Evolutionary conservation across 2,329 filamentous ascomycete species (phyloP), one percentile per base, ranked within the genome.

Genomic region (Diaporthe sp.): DNA sequence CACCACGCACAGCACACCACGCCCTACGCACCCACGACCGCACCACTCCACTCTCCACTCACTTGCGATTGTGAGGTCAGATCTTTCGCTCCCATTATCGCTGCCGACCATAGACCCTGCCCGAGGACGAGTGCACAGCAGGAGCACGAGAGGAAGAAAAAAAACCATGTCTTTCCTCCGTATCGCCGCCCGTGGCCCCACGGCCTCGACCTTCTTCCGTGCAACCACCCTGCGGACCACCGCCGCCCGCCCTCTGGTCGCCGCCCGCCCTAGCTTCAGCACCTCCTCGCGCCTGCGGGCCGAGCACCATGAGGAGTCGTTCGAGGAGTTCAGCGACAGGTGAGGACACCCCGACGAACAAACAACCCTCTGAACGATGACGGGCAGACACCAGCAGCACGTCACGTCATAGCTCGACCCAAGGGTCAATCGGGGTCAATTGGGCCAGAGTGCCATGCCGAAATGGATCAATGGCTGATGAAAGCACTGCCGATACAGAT

Each of bases 261-360:
- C 88, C 82, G 83, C 85, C 77, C 81, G 82, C 80, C 85, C 83
- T 83, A 87, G 83, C 87, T 93, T 93, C 88, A 93, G 90, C 89
- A 93, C 91, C 83, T 89, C 88, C 77, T 84, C 87, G 80, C 83
- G 88, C 82, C 86, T 89, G 83, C 87, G 86, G 80, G 85, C 85
- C 83, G 87, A 90, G 83, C 94, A 98, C 87, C 91, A 93, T 84
- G 97, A 99, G 87, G 97, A 99, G 92, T 98, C 94, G 82, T 99
- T 98, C 82, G 97, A 99, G 90, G 96, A 98, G 89, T 99, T 99
- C 88, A 95, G 94, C 87, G 94, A 95, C 82, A 96, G 97, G 97
- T 99, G 94, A 87, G 90, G 82, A 82, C 67, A 9, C 19, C 69
- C 46, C 46, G 57, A 34, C 80, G 79, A 73, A 42, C 49, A 72